phyloP scores from a whole-genome alignment of 345 rosid species.

The thale cress (Arabidopsis thaliana) region TAIR10.1 NC_003076.8:20084001-20084500 shows the following conservation, averaged over 20 bases:
- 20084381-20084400: constrained; percentile 29
- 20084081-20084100: not conserved
- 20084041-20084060: not conserved
- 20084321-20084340: constrained; percentile 48
- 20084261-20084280: constrained; percentile 61
- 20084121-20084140: not conserved
- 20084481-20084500: not conserved
- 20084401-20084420: constrained; percentile 28
- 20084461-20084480: constrained; percentile 17
- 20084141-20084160: not conserved
- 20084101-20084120: not conserved
- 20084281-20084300: constrained; percentile 57
- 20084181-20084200: not conserved
- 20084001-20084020: not conserved
- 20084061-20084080: not conserved
- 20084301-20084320: constrained; percentile 48
- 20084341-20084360: constrained; percentile 49
- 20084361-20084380: constrained; percentile 55
- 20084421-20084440: constrained; percentile 43
- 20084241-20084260: constrained; percentile 8
- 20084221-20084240: constrained; percentile 18
- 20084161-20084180: too few species aligned
- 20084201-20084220: not conserved
- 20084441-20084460: constrained; percentile 49
- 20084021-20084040: not conserved